Percentiles rank a stretch among this genome's conserved stretches.
Evolutionary conservation across 768 basidiomycete genomes (phyloP).

Genomic region (Trametes cinnabarina): DNA sequence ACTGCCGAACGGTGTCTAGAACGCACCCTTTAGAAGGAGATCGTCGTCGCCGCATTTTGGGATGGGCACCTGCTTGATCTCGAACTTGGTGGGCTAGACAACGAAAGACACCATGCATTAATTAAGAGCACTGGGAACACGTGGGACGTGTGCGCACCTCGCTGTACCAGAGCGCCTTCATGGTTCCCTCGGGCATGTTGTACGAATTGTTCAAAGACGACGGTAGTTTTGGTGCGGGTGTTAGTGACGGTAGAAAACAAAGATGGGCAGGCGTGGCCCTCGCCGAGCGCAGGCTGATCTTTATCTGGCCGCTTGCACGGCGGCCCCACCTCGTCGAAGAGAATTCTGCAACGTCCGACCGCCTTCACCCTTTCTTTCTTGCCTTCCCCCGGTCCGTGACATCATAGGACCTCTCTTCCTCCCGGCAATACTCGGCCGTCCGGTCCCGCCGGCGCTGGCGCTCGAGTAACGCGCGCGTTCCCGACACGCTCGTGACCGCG

Average conservation of each 20-base stretch:
- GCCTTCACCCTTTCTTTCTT: neutral
- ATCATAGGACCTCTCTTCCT: conserved; percentile 13
- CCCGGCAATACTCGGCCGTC: neutral
- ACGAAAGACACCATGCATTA: conserved; percentile 15
- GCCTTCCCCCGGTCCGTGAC: conserved; percentile 17
- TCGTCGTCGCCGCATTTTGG: conserved; percentile 68
- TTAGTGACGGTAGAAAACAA: conserved; percentile 8
- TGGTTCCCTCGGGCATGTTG: conserved; percentile 56
- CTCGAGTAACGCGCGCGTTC: neutral
- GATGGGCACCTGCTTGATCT: conserved; percentile 65
- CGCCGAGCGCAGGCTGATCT: conserved; percentile 16
- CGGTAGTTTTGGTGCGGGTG: conserved; percentile 6
- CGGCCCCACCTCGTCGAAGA: conserved; percentile 10
- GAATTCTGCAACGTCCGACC: conserved; percentile 1
- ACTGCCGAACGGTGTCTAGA: neutral
- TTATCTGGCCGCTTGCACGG: conserved; percentile 17
- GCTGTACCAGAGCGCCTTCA: conserved; percentile 76
- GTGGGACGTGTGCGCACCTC: conserved; percentile 39
- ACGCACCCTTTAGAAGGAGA: conserved; percentile 67
- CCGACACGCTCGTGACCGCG: conserved; percentile 17
- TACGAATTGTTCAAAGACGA: neutral
- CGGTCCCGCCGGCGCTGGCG: conserved; percentile 4
- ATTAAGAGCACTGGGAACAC: neutral
- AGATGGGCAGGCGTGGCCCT: conserved; percentile 1
- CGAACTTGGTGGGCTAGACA: conserved; percentile 62